A percentile compares a stretch with the other conserved stretches of the same genome.
Evolutionary conservation across 108 stramenopile genomes (phyloP).

Genomic region (Cyclotella choctawhatcheeana): DNA sequence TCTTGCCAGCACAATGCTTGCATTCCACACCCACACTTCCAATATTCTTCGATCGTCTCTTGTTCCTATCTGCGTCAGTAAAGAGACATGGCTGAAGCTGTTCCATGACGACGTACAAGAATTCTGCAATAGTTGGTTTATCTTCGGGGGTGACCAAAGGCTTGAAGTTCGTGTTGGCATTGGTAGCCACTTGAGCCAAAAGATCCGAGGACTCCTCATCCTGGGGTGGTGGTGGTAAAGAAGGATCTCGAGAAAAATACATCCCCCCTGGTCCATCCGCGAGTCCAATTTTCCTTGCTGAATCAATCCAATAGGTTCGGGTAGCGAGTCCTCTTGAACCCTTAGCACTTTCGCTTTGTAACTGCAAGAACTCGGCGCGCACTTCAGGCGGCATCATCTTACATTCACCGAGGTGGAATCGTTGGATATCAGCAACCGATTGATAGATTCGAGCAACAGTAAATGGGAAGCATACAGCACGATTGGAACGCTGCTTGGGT

Average conservation of each 20-base stretch:
- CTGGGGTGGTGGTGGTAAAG: constrained; percentile 49
- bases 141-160: constrained; percentile 82
- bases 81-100: constrained; percentile 89
- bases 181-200: constrained; percentile 77
- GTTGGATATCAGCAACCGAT: constrained; percentile 89
- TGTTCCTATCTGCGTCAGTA: constrained; percentile 92
- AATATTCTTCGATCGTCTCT: constrained; percentile 84
- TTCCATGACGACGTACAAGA: constrained; percentile 89
- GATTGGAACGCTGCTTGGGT: constrained; percentile 78
- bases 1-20: constrained; percentile 90
- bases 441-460: constrained; percentile 89
- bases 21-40: constrained; percentile 92
- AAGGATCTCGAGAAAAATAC: constrained; percentile 78
- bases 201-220: constrained; percentile 65
- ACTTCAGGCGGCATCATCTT: constrained; percentile 77
- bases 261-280: constrained; percentile 81
- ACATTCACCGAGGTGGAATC: constrained; percentile 88
- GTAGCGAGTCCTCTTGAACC: constrained; percentile 90
- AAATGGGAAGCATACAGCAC: constrained; percentile 91
- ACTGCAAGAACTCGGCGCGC: constrained; percentile 62
- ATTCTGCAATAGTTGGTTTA: constrained; percentile 85
- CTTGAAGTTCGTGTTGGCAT: constrained; percentile 56
- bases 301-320: constrained; percentile 86
- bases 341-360: constrained; percentile 86
- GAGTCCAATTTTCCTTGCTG: constrained; percentile 86